phyloP scores from a whole-genome alignment of 2,329 filamentous ascomycete species.

The Sporothrix pseudoabietina region DNA sequence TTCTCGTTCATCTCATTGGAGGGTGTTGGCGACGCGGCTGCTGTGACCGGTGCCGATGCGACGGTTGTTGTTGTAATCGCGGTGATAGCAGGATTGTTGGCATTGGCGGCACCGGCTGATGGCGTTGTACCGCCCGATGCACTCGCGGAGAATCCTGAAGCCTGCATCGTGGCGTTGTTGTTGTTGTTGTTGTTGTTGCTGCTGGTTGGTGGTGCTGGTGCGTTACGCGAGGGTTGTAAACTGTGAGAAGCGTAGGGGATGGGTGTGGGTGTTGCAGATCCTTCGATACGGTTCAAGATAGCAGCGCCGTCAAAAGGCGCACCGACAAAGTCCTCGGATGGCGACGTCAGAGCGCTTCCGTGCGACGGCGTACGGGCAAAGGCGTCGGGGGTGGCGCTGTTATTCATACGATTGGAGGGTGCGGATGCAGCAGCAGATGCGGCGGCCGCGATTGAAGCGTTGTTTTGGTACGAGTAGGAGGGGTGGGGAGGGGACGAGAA shows the following conservation, averaged over 20 bases:
- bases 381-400: constrained; percentile 36
- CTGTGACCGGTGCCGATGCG: constrained; percentile 29
- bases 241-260: constrained; percentile 23
- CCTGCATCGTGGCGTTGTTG: constrained; percentile 60
- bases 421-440: constrained; percentile 29
- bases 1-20: constrained; percentile 50
- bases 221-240: constrained; percentile 42
- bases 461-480: constrained; percentile 23
- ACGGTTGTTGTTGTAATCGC: constrained; percentile 24
- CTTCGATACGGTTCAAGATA: constrained; percentile 63
- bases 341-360: constrained; percentile 47
- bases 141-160: constrained; percentile 61
- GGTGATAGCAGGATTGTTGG: constrained; percentile 18
- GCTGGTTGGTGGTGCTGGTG: constrained; percentile 55
- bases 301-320: constrained; percentile 66
- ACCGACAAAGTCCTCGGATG: constrained; percentile 63
- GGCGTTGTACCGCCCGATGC: background rate
- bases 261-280: constrained; percentile 49
- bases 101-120: constrained; percentile 32
- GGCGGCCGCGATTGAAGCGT: constrained; percentile 28
- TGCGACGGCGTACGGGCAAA: constrained; percentile 37
- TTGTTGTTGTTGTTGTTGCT: constrained; percentile 52
- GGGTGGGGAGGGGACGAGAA: constrained; percentile 19
- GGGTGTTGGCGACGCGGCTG: constrained; percentile 31
- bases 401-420: constrained; percentile 30